Conservation (phyloP, 306 rosid genomes). For the Hippophae gyantsensis region DNA sequence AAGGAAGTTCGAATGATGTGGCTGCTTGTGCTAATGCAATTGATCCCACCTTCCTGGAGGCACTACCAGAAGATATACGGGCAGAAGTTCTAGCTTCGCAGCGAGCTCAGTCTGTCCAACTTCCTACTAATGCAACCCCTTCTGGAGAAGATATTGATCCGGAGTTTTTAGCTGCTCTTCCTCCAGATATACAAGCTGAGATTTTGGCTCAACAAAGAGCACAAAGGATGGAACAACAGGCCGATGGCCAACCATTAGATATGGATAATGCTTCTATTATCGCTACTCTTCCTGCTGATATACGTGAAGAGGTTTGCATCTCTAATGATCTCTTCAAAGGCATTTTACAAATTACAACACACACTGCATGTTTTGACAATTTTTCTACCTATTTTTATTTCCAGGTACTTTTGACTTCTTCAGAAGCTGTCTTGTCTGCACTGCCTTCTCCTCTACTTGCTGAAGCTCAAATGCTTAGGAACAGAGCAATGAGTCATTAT, state of each 20-base stretch:
- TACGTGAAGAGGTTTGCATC: slow-evolving; percentile 89
- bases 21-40: slow-evolving; percentile 74
- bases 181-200: slow-evolving; percentile 94
- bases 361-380: slow-evolving; percentile 2
- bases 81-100: slow-evolving; percentile 97
- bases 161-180: slow-evolving; percentile 98
- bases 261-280: slow-evolving; percentile 97
- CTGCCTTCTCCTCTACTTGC: slow-evolving; percentile 88
- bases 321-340: slow-evolving; percentile 9
- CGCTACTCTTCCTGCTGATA: slow-evolving; percentile 97
- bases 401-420: slow-evolving; percentile 92
- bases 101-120: slow-evolving; percentile 90
- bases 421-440: slow-evolving; percentile 93
- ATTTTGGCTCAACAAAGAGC: slow-evolving; percentile 97
- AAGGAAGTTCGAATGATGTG: slow-evolving; percentile 46
- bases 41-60: slow-evolving; percentile 98
- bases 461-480: slow-evolving; percentile 95
- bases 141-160: slow-evolving; percentile 95
- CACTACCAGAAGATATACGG: slow-evolving; percentile 86
- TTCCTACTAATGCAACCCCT: slow-evolving; percentile 80
- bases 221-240: slow-evolving; percentile 83
- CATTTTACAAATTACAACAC: too few species aligned
- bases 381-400: slow-evolving; percentile 17
- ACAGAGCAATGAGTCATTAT: slow-evolving; percentile 96
- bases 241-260: slow-evolving; percentile 98